Evolutionary conservation across 768 basidiomycete species (phyloP).

Genomic region (Russula olivacea): DNA sequence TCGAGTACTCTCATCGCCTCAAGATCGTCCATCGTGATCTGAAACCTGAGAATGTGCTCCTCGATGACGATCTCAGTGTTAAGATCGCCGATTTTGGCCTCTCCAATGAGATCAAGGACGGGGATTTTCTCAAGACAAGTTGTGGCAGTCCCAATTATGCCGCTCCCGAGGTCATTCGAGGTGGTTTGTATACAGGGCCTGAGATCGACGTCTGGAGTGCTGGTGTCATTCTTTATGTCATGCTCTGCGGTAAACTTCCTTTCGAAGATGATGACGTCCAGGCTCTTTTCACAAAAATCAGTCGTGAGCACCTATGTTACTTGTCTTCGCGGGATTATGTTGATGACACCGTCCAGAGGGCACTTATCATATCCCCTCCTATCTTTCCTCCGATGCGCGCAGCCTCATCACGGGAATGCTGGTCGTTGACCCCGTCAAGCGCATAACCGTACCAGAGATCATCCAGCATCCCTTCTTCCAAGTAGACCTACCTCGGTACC

Average conservation of each 20-base stretch:
- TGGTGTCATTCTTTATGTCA: slow-evolving; percentile 98
- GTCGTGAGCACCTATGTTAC: slow-evolving; percentile 45
- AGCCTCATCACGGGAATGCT: slow-evolving; percentile 85
- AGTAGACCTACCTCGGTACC: slow-evolving; percentile 78
- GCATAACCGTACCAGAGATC: slow-evolving; percentile 91
- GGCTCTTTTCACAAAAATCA: slow-evolving; percentile 88
- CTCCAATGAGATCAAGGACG: slow-evolving; percentile 93
- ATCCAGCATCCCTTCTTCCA: slow-evolving; percentile 88
- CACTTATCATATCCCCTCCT: slow-evolving; percentile 76
- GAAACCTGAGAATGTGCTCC: slow-evolving; percentile 92
- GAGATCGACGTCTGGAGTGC: slow-evolving; percentile 99
- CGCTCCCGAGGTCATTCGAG: slow-evolving; percentile 95
- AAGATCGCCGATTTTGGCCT: slow-evolving; percentile 99
- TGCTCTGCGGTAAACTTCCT: slow-evolving; percentile 91
- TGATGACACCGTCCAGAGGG: slow-evolving; percentile 53
- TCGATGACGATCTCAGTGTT: slow-evolving; percentile 80
- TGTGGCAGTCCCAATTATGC: slow-evolving; percentile 99
- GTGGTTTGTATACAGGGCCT: slow-evolving; percentile 91
- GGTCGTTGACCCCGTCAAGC: slow-evolving; percentile 88
- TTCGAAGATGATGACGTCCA: slow-evolving; percentile 98
- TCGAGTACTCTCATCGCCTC: slow-evolving; percentile 93
- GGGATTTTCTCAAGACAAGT: slow-evolving; percentile 93
- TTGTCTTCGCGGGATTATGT: not conserved
- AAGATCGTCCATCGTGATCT: slow-evolving; percentile 98
- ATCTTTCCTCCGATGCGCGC: slow-evolving; percentile 71